phyloP scores from a whole-genome alignment of 441 rosid genomes.

The Erodium moschatum region DNA sequence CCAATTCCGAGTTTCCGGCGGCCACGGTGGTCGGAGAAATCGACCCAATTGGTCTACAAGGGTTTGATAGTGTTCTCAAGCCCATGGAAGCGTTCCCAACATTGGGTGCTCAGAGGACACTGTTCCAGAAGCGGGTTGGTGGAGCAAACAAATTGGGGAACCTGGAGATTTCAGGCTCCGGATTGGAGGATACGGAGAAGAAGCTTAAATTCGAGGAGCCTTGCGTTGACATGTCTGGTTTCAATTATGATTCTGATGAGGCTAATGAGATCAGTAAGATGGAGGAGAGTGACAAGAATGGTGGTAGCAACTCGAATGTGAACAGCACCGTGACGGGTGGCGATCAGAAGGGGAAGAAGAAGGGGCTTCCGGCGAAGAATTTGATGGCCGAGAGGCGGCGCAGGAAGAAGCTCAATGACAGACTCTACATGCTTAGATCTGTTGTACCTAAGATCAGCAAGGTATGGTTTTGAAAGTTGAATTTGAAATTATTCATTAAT shows the following conservation, averaged over 20 bases:
- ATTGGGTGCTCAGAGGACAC: constrained; percentile 47
- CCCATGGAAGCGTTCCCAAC: constrained; percentile 48
- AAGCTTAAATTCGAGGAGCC: constrained; percentile 40
- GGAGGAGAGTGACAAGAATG: constrained; percentile 37
- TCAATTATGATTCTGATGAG: constrained; percentile 57
- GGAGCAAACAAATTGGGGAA: constrained; percentile 34
- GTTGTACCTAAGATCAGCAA: constrained; percentile 71
- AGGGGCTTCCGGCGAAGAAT: constrained; percentile 61
- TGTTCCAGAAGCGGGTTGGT: constrained; percentile 54
- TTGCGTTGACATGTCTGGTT: constrained; percentile 44
- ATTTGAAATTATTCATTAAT: constrained; percentile 1
- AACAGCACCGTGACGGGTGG: constrained; percentile 34
- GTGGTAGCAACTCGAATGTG: constrained; percentile 42
- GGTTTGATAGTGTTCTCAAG: constrained; percentile 41
- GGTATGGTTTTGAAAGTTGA: constrained; percentile 26
- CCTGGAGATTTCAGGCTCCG: constrained; percentile 37
- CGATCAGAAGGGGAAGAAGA: constrained; percentile 51
- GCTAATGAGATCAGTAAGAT: constrained; percentile 31
- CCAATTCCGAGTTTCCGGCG: constrained; percentile 37
- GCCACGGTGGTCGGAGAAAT: constrained; percentile 30
- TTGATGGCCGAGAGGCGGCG: constrained; percentile 71
- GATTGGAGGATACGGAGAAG: constrained; percentile 25
- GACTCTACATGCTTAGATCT: constrained; percentile 63
- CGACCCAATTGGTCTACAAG: constrained; percentile 35
- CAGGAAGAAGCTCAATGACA: constrained; percentile 20